A percentile compares a stretch with the other conserved stretches of the same genome.
These are phyloP conservation scores for Primulina huaijiensis DNA, from an alignment of 257 asterid species.

Conservation along the genomic window DNA sequence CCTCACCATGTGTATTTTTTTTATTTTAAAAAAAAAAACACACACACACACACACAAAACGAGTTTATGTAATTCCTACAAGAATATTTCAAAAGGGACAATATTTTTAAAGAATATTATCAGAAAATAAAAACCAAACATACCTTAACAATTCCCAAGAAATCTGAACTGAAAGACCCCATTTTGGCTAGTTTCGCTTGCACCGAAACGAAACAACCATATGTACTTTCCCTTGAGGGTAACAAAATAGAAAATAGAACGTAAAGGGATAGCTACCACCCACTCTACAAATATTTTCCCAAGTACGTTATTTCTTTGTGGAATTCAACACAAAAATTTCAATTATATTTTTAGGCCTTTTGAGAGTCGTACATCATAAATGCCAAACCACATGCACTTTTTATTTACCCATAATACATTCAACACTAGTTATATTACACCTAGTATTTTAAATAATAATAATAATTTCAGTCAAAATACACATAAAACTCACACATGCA, in stretches of 20 bases:
- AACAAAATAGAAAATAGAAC: neutral
- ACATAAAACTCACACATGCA: neutral
- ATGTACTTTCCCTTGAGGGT: neutral
- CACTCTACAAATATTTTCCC: neutral
- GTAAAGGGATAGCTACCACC: neutral
- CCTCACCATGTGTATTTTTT: too few relatives aligned
- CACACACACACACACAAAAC: too few relatives aligned
- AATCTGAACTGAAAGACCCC: neutral
- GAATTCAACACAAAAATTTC: neutral
- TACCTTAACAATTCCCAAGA: neutral
- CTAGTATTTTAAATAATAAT: too few relatives aligned
- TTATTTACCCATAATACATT: neutral
- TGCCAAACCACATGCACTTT: neutral
- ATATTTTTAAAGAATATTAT: neutral
- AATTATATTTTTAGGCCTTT: neutral
- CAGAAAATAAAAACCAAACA: neutral
- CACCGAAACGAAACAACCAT: neutral
- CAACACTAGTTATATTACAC: too few relatives aligned
- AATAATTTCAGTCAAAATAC: too few relatives aligned
- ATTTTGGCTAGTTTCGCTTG: neutral
- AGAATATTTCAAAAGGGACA: too few relatives aligned
- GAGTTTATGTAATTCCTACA: too few relatives aligned
- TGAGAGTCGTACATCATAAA: neutral
- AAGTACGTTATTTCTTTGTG: neutral
- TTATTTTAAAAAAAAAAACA: too few relatives aligned